Conservation (phyloP, 192 early-diverging fungal species). For the Oehlia diaphana region DNA sequence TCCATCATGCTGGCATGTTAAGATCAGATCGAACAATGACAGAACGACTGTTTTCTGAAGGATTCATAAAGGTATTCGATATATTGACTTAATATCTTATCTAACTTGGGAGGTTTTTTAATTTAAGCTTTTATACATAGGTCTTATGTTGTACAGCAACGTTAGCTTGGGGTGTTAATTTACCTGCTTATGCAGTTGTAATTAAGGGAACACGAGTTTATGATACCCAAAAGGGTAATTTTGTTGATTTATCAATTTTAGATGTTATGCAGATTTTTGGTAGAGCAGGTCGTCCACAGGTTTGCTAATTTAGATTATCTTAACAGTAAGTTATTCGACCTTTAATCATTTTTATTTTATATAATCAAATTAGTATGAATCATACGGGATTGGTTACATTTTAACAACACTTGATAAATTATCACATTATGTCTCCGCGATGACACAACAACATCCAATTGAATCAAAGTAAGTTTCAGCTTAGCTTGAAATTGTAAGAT, state of each 20-base stretch:
- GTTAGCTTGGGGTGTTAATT: constrained; percentile 98
- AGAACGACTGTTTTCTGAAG: constrained; percentile 89
- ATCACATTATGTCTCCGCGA: constrained; percentile 87
- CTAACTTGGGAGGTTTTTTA: not conserved
- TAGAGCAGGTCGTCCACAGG: constrained; percentile 90
- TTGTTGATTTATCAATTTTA: constrained; percentile 92
- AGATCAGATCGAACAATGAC: constrained; percentile 82
- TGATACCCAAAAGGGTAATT: constrained; percentile 88
- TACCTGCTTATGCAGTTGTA: constrained; percentile 97
- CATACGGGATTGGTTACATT: constrained; percentile 91
- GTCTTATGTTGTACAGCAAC: constrained; percentile 97
- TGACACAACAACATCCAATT: constrained; percentile 97
- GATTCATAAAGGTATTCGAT: constrained; percentile 59
- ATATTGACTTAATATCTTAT: not conserved
- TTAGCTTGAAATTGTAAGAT: not conserved
- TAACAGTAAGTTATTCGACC: not conserved
- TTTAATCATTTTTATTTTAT: constrained; percentile 8
- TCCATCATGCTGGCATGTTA: constrained; percentile 97
- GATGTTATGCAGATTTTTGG: constrained; percentile 99
- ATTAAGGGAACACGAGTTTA: constrained; percentile 99
- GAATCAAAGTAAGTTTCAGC: constrained; percentile 65
- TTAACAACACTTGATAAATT: constrained; percentile 93
- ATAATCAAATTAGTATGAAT: constrained; percentile 71
- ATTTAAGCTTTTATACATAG: constrained; percentile 31
- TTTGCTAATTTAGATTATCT: constrained; percentile 12